These are phyloP conservation scores for Trichoderma asperelloides DNA, from an alignment of 495 filamentous ascomycete species.

Conservation along the genomic window DNA sequence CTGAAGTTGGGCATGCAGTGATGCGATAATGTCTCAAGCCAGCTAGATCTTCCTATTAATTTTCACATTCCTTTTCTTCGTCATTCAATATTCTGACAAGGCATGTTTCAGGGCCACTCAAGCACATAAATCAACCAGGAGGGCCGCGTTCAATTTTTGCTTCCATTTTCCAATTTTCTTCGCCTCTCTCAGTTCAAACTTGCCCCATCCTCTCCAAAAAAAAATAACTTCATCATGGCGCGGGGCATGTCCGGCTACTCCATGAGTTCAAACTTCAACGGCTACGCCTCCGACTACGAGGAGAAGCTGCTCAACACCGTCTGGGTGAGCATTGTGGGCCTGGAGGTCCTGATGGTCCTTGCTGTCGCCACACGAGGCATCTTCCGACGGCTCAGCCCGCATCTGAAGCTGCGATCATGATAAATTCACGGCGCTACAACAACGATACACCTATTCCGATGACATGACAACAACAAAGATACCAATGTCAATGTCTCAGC, in stretches of 20 bases:
- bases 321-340: constrained; percentile 34
- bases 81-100: not conserved
- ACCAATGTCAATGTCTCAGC: not conserved
- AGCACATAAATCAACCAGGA: not conserved
- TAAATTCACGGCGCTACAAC: not conserved
- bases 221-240: not conserved
- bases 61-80: not conserved
- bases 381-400: not conserved
- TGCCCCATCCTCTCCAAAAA: not conserved
- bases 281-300: constrained; percentile 21
- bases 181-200: not conserved
- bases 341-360: constrained; percentile 34
- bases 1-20: constrained; percentile 1
- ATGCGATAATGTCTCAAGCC: not conserved
- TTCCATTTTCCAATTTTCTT: not conserved
- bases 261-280: constrained; percentile 1
- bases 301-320: constrained; percentile 34
- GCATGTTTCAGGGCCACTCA: not conserved
- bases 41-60: not conserved
- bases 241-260: constrained; percentile 3
- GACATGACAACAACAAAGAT: not conserved
- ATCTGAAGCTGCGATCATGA: constrained; percentile 4
- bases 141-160: no score
- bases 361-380: constrained; percentile 22
- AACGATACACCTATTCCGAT: not conserved